These are phyloP conservation scores for Eimeria falciformis DNA, from an alignment of 169 alveolate genomes.

Conservation along the genomic window DNA sequence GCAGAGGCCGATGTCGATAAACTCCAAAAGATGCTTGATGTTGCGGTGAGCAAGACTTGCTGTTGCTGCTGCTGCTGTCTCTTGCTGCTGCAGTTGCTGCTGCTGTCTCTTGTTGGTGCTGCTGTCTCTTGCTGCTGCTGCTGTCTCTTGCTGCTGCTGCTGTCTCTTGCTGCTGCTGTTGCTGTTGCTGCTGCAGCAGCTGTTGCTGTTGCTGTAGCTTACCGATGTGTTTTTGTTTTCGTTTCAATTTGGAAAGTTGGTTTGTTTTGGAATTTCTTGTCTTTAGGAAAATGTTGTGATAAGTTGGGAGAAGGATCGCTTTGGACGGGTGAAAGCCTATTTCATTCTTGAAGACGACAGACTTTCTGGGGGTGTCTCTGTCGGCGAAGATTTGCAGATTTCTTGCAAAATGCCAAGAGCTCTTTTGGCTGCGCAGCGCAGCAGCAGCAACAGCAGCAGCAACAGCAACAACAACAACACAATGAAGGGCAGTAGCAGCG, in stretches of 20 bases:
- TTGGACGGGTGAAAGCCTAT: not conserved
- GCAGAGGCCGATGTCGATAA: slow-evolving; percentile 96
- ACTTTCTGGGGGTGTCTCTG: not conserved
- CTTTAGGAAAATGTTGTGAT: not conserved
- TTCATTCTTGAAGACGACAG: not conserved
- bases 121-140: no score
- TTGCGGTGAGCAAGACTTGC: slow-evolving; percentile 88
- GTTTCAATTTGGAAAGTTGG: no score
- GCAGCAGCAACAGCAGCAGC: not conserved
- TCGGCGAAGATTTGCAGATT: not conserved
- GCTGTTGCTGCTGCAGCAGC: no score
- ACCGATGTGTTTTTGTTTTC: no score
- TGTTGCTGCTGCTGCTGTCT: slow-evolving; percentile 18
- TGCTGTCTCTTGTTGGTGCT: no score
- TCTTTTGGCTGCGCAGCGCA: not conserved
- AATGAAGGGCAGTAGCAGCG: not conserved
- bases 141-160: no score
- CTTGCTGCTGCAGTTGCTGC: not conserved
- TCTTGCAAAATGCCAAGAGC: slow-evolving; percentile 77
- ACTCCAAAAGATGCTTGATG: slow-evolving; percentile 92
- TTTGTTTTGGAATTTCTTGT: no score
- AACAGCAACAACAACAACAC: not conserved
- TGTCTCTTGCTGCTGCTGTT: no score
- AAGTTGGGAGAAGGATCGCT: not conserved
- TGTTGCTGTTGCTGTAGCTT: no score